Base-by-base conservation (phyloP, 805 yeast genomes). In the Candida silvatica region DNA sequence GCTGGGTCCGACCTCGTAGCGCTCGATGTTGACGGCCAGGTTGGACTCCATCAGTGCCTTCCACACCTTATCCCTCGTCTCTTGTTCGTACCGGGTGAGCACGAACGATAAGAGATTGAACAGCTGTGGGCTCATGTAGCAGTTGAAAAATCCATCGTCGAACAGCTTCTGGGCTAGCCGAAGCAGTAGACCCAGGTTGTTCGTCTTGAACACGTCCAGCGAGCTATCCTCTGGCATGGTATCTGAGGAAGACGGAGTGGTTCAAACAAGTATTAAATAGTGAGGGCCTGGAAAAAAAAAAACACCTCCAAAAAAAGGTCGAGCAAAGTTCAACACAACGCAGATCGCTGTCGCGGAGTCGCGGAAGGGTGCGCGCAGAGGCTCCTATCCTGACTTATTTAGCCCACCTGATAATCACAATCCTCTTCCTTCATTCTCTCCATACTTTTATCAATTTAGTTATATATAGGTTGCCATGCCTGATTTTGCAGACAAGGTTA, bases 111-210 rank as follows among this genome's bases (percentile, higher is more conserved):
- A 52, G 1, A 77, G 65, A 35, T 68, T 61, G 43, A 67, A 62
- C 48, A 77, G 83, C 38, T 69, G 74, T n/a, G 71, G 62, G 8
- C 76, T 70, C 39, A 77, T 54, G 46, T 66, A 70, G 31, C 67
- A 61, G 35, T 66, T 68, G 43, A 73, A 70, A 15, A 57, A 54
- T 4, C 67, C 64, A 7, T 59, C 52, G 18, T 48, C 39, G 37
- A 57, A 62, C 16, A 68, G 41, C 36, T 52, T 54, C 16, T 51
- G 59, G 4, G 71, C 54, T 24, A 66, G 42, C 22, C 38, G 35
- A 32, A 56, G 52, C 28, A 69, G 33, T 15, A 20, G 29, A 11
- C 8, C 32, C 18, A 29, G 27, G 30, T 43, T 39, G 15, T 42
- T 44, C 15, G 38, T 27, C 26, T 34, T 43, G 27, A 47, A 47